Evolutionary conservation across 169 alveolate genomes (phyloP), one percentile per base, ranked within the genome.

Genomic region (Perkinsus chesapeaki): DNA sequence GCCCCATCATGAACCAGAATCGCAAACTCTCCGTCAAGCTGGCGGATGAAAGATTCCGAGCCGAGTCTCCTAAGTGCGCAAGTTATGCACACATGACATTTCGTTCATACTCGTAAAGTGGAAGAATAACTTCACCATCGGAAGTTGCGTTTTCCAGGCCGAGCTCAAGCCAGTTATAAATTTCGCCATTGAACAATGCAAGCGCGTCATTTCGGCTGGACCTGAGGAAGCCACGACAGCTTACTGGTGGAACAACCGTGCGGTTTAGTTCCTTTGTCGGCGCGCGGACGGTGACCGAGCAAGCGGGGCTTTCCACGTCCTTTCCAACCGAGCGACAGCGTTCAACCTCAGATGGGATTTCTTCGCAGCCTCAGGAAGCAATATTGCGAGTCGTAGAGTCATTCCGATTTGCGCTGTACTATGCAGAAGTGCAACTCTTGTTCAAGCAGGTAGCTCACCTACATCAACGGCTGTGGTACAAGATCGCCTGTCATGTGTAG

Each of bases 401-500:
- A n/a, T n/a, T n/a, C n/a, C n/a, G n/a, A n/a, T n/a, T n/a, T n/a
- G n/a, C n/a, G n/a, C n/a, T n/a, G n/a, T n/a, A n/a, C n/a, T n/a
- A n/a, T n/a, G n/a, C n/a, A n/a, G n/a, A n/a, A n/a, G n/a, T 5
- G 60, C 16, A 16, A 43, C 60, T 16, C 60, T 43, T 16, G 23
- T 5, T 16, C 16, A 16, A 43, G 60, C 16, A 16, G 5, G 5
- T 5, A 16, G 16, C 60, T 43, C 5, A 16, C 60, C 38, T 91
- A 91, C 47, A 27, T 1, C 60, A 91, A 60, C 19, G 92, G 92
- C 60, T 91, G 92, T 19, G 23, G 92, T 16, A 91, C 92, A 9
- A 39, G 43, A 0, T 91, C 92, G 1, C 92, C 92, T 23, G 92
- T 91, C 92, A 91, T 91, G 48, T 91, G 92, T 38, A 91, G 92